Base-by-base conservation (phyloP, 164 flowering plant genomes). In the Sedum album region DNA sequence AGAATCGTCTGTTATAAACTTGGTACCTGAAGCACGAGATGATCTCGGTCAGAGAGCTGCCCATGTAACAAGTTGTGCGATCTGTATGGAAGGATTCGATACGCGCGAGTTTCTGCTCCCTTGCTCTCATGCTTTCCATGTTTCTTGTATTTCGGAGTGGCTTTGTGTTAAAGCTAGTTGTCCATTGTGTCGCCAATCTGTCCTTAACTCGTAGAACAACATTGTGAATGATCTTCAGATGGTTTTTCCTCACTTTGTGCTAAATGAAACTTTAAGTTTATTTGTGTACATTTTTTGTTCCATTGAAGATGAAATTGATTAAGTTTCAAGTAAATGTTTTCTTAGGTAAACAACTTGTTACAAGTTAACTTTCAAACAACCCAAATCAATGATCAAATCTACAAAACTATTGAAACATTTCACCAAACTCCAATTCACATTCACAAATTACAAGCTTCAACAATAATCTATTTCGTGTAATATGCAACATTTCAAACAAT, bases 81-180 rank as follows among this genome's bases (percentile, higher is more conserved):
- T 48, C 23, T 48, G 53, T 48, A 48, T 48, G 53, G 53, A 48
- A 48, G 23, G 53, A 20, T 48, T 48, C 20, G 53, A 48, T 48
- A 1, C 53, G 5, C 4, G 5, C 23, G 7, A 48, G 4, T 48
- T 4, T 2, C 23, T 48, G 53, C 53, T 48, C 53, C 53, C 53
- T 10, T 48, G 53, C 20, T 48, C 53, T 5, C 53, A 48, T 10
- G 21, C 53, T 18, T 48, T 18, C 53, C 53, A 48, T 48, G 2
- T 48, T 48, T 48, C 53, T 48, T 48, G 53, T 48, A 48, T 48
- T 48, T 48, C 53, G 53, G 53, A 18, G 23, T 48, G 53, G 53
- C 53, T 48, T 18, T 48, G 23, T 48, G 53, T 4, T 48, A 18
- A 20, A 21, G 20, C 53, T n/a, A 48, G 53, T 48, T 48, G 53